Percentiles rank a stretch among this genome's conserved stretches.
phyloP scores from a whole-genome alignment of 495 filamentous ascomycete genomes.

The Penicillium roqueforti region DNA sequence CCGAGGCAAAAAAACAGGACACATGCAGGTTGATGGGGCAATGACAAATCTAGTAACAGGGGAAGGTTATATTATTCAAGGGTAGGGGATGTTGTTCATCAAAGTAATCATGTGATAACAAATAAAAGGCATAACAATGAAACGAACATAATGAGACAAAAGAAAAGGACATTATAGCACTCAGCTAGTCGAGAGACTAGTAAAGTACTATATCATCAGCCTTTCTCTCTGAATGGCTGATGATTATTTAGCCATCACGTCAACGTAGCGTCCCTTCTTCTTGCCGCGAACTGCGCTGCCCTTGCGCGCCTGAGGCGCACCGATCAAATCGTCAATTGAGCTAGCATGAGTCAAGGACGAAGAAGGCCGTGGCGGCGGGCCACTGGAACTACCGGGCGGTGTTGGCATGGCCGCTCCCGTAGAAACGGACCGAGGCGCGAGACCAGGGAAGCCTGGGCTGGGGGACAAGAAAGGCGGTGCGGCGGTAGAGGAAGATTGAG shows the following conservation, averaged over 20 bases:
- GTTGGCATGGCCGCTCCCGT: slow-evolving; percentile 34
- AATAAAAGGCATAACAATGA: slow-evolving; percentile 15
- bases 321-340: slow-evolving; percentile 81
- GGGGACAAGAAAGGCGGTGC: slow-evolving; percentile 32
- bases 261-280: slow-evolving; percentile 84
- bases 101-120: slow-evolving; percentile 11
- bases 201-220: slow-evolving; percentile 5
- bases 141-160: slow-evolving; percentile 28
- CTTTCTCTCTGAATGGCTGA: not conserved
- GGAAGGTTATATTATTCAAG: slow-evolving; percentile 15
- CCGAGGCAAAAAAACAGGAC: slow-evolving; percentile 6
- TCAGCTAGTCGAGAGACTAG: not conserved
- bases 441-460: slow-evolving; percentile 38
- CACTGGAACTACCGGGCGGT: slow-evolving; percentile 26
- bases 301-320: slow-evolving; percentile 63
- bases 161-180: slow-evolving; percentile 23
- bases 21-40: slow-evolving; percentile 28
- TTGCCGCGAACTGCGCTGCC: slow-evolving; percentile 62
- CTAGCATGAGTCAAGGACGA: slow-evolving; percentile 73
- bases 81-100: slow-evolving; percentile 6
- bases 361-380: slow-evolving; percentile 47
- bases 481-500: slow-evolving; percentile 39
- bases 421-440: slow-evolving; percentile 38
- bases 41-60: slow-evolving; percentile 18
- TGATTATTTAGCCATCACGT: slow-evolving; percentile 71